These are phyloP conservation scores for Clitoria ternatea DNA, from an alignment of 306 rosid genomes.

Conservation along the genomic window DNA sequence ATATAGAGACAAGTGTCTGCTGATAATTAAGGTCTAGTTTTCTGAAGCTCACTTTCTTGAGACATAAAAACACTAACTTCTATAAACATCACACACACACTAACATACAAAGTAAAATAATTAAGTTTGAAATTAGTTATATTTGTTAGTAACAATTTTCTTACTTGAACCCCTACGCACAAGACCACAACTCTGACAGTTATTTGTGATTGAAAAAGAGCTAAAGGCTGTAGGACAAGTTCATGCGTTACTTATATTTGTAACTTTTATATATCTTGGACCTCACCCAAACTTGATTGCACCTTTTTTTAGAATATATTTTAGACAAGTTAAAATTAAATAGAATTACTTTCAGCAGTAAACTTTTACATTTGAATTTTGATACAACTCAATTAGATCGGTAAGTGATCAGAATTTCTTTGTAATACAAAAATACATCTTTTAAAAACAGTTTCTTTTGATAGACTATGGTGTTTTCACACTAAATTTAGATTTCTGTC, in stretches of 20 bases:
- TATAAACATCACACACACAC: neutral
- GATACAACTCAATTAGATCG: too few species aligned
- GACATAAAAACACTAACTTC: neutral
- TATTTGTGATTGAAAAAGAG: neutral
- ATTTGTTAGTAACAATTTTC: neutral
- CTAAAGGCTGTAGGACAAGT: neutral
- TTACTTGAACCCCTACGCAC: neutral
- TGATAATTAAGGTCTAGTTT: constrained; percentile 14
- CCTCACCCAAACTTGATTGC: too few species aligned
- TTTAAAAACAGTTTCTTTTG: too few species aligned
- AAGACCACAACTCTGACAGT: neutral
- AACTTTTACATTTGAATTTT: too few species aligned
- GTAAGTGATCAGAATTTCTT: too few species aligned
- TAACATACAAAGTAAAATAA: neutral
- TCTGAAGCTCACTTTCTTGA: constrained; percentile 6
- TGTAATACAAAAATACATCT: too few species aligned
- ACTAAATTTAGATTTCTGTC: neutral
- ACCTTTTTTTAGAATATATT: too few species aligned
- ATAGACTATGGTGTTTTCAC: neutral
- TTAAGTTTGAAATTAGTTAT: constrained; percentile 1
- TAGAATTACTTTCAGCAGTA: too few species aligned
- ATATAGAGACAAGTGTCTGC: neutral
- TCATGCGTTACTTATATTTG: neutral
- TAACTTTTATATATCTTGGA: too few species aligned
- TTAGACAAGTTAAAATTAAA: too few species aligned